Conservation (phyloP, 257 asterid genomes). For the Oldenlandia corymbosa region DNA sequence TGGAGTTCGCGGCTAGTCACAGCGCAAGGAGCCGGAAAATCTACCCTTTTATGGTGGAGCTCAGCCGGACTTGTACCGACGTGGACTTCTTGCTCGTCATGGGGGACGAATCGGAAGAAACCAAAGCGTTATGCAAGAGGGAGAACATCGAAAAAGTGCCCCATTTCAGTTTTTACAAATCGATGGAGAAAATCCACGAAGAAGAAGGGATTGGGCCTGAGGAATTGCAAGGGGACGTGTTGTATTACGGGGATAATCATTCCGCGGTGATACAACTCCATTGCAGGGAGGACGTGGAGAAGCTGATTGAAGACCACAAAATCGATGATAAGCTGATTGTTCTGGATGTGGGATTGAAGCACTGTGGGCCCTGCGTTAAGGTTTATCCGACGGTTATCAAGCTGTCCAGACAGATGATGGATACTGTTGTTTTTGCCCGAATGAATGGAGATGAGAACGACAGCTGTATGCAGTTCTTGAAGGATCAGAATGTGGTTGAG, state of each 20-base stretch:
- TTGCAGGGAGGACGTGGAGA: conserved; percentile 67
- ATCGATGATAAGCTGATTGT: conserved; percentile 54
- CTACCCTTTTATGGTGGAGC: conserved; percentile 88
- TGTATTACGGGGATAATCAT: conserved; percentile 92
- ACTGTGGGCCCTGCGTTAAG: conserved; percentile 97
- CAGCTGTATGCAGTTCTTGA: conserved; percentile 88
- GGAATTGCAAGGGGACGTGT: conserved; percentile 72
- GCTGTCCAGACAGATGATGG: conserved; percentile 77
- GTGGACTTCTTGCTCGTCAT: conserved; percentile 75
- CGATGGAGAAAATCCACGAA: conserved; percentile 88
- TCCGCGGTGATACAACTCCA: conserved; percentile 81
- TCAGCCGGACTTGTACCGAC: conserved; percentile 83
- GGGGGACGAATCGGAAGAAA: conserved; percentile 80
- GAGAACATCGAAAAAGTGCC: conserved; percentile 72
- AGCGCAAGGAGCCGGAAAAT: conserved; percentile 47
- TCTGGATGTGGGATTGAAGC: conserved; percentile 85
- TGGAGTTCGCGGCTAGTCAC: conserved; percentile 62
- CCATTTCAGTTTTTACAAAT: conserved; percentile 88
- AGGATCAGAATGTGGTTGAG: conserved; percentile 76
- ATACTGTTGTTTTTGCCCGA: conserved; percentile 72
- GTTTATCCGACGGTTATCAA: conserved; percentile 88
- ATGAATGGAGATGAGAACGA: conserved; percentile 98
- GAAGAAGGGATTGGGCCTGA: conserved; percentile 92
- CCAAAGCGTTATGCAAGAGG: conserved; percentile 55
- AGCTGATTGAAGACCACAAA: conserved; percentile 50